These are phyloP conservation scores for Diphasiastrum complanatum DNA, from an alignment of 83 land plant species.

Conservation along the genomic window DNA sequence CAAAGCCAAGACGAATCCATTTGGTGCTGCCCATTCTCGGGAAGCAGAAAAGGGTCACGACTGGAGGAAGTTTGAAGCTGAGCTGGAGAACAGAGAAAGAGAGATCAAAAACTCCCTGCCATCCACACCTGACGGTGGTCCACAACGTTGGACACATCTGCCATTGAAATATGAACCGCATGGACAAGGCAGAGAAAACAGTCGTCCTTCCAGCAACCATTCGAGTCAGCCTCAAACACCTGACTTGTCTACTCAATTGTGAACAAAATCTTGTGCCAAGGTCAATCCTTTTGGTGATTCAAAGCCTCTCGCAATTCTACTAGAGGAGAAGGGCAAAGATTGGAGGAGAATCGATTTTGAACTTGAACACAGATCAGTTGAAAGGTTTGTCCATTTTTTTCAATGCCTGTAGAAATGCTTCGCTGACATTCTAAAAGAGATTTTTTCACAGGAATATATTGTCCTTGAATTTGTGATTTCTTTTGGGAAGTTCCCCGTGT, in stretches of 20 bases:
- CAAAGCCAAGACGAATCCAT: neutral
- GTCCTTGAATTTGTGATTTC: too few relatives aligned
- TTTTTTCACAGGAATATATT: too few relatives aligned
- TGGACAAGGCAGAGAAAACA: neutral
- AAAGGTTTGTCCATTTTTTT: neutral
- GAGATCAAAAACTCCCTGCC: neutral
- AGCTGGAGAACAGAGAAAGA: neutral
- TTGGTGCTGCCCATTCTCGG: neutral
- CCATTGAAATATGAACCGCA: neutral
- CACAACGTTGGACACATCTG: neutral
- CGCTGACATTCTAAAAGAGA: too few relatives aligned
- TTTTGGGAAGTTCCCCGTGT: too few relatives aligned
- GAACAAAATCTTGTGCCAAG: neutral
- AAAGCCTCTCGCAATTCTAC: constrained; percentile 2
- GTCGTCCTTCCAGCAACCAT: constrained; percentile 12
- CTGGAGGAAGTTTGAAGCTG: neutral
- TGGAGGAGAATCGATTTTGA: constrained; percentile 12
- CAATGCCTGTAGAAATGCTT: too few relatives aligned
- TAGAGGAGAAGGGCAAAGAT: constrained; percentile 4
- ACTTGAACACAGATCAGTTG: constrained; percentile 6
- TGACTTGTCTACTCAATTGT: neutral
- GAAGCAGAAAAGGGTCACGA: neutral
- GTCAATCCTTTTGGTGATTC: constrained; percentile 9
- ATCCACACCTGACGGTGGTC: neutral
- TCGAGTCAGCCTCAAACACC: constrained; percentile 9